Evolutionary conservation across 306 rosid species (phyloP).

Genomic region (Begonia fuchsioides): DNA sequence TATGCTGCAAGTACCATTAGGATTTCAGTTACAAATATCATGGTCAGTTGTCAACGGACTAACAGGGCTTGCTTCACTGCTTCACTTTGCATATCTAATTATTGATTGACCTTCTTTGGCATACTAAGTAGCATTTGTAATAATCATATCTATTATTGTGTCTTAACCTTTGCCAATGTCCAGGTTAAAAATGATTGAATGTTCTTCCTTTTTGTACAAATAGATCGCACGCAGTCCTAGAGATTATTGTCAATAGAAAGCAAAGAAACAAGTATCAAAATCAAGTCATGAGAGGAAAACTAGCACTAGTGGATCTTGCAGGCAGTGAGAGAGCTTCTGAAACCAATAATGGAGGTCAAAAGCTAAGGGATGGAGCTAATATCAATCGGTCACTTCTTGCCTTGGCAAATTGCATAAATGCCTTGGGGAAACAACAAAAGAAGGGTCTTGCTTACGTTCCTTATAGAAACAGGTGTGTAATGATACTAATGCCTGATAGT

Average conservation of each 20-base stretch:
- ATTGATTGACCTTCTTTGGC: too few species aligned
- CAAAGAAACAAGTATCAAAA: conserved; percentile 36
- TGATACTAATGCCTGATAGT: conserved; percentile 3
- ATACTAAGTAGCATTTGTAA: too few species aligned
- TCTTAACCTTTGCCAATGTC: too few species aligned
- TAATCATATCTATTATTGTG: too few species aligned
- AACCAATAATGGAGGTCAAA: conserved; percentile 42
- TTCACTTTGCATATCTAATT: too few species aligned
- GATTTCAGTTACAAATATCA: too few species aligned
- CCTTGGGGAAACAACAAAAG: conserved; percentile 48
- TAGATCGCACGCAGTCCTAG: conserved; percentile 59
- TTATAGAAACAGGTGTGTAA: conserved; percentile 40
- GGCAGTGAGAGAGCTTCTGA: conserved; percentile 55
- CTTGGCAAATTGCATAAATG: conserved; percentile 54
- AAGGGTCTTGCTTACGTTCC: conserved; percentile 64
- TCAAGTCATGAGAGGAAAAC: conserved; percentile 51
- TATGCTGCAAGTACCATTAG: too few species aligned
- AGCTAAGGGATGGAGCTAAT: conserved; percentile 56
- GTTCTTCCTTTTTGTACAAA: conserved; percentile 5
- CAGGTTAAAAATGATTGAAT: neutral
- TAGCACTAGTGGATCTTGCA: conserved; percentile 56
- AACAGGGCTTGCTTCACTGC: too few species aligned
- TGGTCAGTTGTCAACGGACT: too few species aligned
- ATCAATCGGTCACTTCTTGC: conserved; percentile 61
- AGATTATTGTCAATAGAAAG: conserved; percentile 43